Evolutionary conservation across 1,284 basidiomycete species (phyloP).

Genomic region (Erythrobasidium hasegawianum): DNA sequence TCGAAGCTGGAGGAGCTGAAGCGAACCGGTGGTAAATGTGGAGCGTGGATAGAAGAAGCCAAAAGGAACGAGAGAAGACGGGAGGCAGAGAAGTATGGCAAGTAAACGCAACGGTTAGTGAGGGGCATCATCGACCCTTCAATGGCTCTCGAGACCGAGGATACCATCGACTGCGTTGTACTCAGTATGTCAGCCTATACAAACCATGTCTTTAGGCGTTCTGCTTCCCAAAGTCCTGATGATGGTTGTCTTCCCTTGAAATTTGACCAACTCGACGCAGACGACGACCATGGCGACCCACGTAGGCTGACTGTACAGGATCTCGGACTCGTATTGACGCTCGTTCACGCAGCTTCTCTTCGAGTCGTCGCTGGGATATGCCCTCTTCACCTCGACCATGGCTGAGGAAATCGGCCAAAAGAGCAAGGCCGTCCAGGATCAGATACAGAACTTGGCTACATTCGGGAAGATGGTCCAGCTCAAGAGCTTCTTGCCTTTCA

Average conservation of each 20-base stretch:
- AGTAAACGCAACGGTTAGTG: too few species aligned
- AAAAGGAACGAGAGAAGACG: too few species aligned
- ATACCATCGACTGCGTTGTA: too few species aligned
- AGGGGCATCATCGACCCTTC: too few species aligned
- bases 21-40: too few species aligned
- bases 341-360: slow-evolving; percentile 53
- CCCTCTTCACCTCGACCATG: slow-evolving; percentile 67
- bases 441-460: slow-evolving; percentile 78
- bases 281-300: background rate
- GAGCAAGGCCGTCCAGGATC: slow-evolving; percentile 63
- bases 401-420: slow-evolving; percentile 78
- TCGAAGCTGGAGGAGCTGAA: too few species aligned
- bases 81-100: too few species aligned
- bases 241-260: background rate
- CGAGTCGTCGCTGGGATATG: slow-evolving; percentile 93
- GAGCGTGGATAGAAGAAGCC: too few species aligned
- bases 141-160: too few species aligned
- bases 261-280: background rate
- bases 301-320: background rate
- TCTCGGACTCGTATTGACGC: background rate
- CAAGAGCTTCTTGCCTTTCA: slow-evolving; percentile 90
- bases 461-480: slow-evolving; percentile 93
- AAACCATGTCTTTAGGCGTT: too few species aligned
- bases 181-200: too few species aligned
- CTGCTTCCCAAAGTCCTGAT: too few species aligned